Evolutionary conservation across 2,329 filamentous ascomycete genomes (phyloP).

Genomic region (Fusarium oligoseptatum): DNA sequence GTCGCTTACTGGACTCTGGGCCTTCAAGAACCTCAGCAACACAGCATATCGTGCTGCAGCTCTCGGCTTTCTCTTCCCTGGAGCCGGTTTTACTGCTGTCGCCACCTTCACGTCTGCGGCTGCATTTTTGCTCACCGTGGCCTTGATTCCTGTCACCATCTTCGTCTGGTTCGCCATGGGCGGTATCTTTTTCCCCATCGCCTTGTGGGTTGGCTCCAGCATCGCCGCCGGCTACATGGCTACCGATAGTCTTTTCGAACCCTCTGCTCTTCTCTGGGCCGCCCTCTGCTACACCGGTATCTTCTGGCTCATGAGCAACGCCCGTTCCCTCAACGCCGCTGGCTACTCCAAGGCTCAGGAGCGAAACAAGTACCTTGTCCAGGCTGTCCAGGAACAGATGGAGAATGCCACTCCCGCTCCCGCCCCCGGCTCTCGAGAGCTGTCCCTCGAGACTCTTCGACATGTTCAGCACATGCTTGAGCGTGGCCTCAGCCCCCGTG

Average conservation of each 20-base stretch:
- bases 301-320: slow-evolving; percentile 27
- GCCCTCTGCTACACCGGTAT: slow-evolving; percentile 20
- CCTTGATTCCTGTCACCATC: slow-evolving; percentile 16
- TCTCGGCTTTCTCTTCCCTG: slow-evolving; percentile 24
- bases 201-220: slow-evolving; percentile 13
- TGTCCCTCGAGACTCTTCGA: slow-evolving; percentile 17
- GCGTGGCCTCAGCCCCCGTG: slow-evolving; percentile 23
- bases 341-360: slow-evolving; percentile 27
- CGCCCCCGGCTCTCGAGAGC: slow-evolving; percentile 8
- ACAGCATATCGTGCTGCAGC: slow-evolving; percentile 12
- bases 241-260: slow-evolving; percentile 11
- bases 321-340: slow-evolving; percentile 16
- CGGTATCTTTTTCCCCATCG: slow-evolving; percentile 25
- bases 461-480: slow-evolving; percentile 36
- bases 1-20: slow-evolving; percentile 9
- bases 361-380: slow-evolving; percentile 23
- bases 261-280: slow-evolving; percentile 9
- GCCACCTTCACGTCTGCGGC: slow-evolving; percentile 1
- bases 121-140: slow-evolving; percentile 12
- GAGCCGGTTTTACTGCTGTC: slow-evolving; percentile 26
- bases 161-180: slow-evolving; percentile 30
- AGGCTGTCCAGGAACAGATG: slow-evolving; percentile 18
- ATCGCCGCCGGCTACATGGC: slow-evolving; percentile 14
- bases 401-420: slow-evolving; percentile 8
- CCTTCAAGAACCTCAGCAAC: slow-evolving; percentile 14